Percentiles rank a stretch among this genome's conserved stretches.
phyloP scores from a whole-genome alignment of 768 basidiomycete genomes.

The Suillus variegatus region DNA sequence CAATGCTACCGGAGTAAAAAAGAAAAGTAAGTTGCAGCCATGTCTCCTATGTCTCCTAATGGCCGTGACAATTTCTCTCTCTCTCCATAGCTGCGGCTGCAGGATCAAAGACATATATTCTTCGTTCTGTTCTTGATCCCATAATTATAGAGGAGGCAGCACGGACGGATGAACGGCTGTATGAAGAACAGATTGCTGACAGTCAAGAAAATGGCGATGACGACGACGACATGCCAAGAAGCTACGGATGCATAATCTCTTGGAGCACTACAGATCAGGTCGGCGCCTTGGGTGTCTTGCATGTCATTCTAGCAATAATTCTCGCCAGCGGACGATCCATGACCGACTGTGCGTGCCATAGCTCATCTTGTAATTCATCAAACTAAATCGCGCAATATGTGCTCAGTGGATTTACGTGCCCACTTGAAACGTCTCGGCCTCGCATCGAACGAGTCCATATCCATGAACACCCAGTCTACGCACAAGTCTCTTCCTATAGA shows the following conservation, averaged over 20 bases:
- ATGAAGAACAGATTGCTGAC: slow-evolving; percentile 52
- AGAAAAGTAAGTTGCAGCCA: slow-evolving; percentile 50
- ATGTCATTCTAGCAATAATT: slow-evolving; percentile 80
- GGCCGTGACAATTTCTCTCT: not conserved
- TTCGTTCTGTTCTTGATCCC: slow-evolving; percentile 72
- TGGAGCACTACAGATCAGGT: slow-evolving; percentile 73
- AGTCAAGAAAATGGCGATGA: slow-evolving; percentile 49
- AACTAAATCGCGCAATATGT: not conserved
- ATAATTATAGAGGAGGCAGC: slow-evolving; percentile 63
- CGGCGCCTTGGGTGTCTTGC: slow-evolving; percentile 70
- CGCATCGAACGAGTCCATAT: slow-evolving; percentile 46
- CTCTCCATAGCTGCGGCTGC: slow-evolving; percentile 45
- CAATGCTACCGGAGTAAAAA: slow-evolving; percentile 60
- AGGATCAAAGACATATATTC: slow-evolving; percentile 79
- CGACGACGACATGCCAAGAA: slow-evolving; percentile 49
- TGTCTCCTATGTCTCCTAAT: not conserved
- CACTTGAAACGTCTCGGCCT: slow-evolving; percentile 73
- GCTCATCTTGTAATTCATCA: not conserved
- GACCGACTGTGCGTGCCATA: slow-evolving; percentile 58
- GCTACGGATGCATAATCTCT: slow-evolving; percentile 70
- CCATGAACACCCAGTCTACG: slow-evolving; percentile 51
- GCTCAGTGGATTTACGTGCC: slow-evolving; percentile 68
- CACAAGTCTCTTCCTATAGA: slow-evolving; percentile 60
- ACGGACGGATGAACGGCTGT: slow-evolving; percentile 43
- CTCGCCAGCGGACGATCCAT: slow-evolving; percentile 79